Evolutionary conservation across 1,284 basidiomycete genomes (phyloP).

Genomic region (Neotropicomus parvogracilis): DNA sequence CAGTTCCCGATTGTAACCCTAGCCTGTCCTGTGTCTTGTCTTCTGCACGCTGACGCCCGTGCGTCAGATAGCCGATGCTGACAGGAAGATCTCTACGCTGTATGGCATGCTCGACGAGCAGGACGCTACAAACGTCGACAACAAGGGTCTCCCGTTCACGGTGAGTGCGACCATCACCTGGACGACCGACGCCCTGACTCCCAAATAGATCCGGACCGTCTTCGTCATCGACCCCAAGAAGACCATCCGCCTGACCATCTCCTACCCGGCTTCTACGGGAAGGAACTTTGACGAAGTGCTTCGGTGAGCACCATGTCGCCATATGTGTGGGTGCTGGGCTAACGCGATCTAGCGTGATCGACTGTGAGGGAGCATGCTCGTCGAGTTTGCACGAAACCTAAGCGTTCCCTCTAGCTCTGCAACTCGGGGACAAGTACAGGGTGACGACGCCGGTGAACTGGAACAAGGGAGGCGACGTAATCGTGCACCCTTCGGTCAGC

Average conservation of each 20-base stretch:
- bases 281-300: constrained; percentile 87
- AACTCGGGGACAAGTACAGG: constrained; percentile 89
- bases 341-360: constrained; percentile 49
- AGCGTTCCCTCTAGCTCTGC: constrained; percentile 55
- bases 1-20: constrained; percentile 84
- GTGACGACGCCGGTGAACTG: constrained; percentile 91
- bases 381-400: neutral
- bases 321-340: constrained; percentile 1
- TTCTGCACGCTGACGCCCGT: constrained; percentile 7
- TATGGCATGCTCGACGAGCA: constrained; percentile 97
- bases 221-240: constrained; percentile 94
- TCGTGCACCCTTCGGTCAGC: constrained; percentile 86
- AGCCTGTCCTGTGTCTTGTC: constrained; percentile 11
- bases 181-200: constrained; percentile 7
- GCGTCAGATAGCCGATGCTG: constrained; percentile 82
- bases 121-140: constrained; percentile 92
- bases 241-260: constrained; percentile 82
- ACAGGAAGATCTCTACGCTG: constrained; percentile 79
- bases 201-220: constrained; percentile 86
- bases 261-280: constrained; percentile 87
- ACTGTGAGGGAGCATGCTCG: constrained; percentile 43
- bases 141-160: constrained; percentile 84
- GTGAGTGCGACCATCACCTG: constrained; percentile 29
- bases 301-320: constrained; percentile 46
- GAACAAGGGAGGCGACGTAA: constrained; percentile 91